These are phyloP conservation scores for Fraxinus greggii DNA, from an alignment of 305 asterid species.

Conservation along the genomic window DNA sequence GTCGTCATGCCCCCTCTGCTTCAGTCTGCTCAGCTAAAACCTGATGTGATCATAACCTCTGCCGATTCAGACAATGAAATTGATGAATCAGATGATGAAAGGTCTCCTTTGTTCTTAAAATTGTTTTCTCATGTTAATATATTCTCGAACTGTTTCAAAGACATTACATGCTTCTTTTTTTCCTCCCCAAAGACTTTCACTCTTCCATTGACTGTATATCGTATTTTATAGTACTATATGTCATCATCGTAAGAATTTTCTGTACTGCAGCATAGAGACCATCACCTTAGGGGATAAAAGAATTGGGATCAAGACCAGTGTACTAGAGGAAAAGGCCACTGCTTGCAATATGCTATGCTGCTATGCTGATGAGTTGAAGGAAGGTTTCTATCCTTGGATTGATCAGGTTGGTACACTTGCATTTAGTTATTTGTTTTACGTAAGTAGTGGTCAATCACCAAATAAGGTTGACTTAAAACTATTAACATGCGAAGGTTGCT, in stretches of 20 bases:
- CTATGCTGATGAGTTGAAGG: constrained; percentile 96
- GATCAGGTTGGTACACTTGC: constrained; percentile 68
- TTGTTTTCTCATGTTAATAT: neutral
- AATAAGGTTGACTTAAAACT: neutral
- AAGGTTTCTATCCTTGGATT: constrained; percentile 96
- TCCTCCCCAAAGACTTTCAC: neutral
- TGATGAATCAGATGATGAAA: constrained; percentile 93
- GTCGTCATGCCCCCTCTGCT: constrained; percentile 99
- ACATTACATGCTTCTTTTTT: neutral
- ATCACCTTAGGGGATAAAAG: constrained; percentile 94
- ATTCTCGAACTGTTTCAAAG: neutral
- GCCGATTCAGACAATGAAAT: constrained; percentile 88
- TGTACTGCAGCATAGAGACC: constrained; percentile 82
- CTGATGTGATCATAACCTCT: constrained; percentile 88
- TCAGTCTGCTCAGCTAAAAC: constrained; percentile 96
- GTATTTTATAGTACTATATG: neutral
- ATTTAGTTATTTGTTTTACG: neutral
- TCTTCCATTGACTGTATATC: neutral
- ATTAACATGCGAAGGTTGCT: constrained; percentile 63
- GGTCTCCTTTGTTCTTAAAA: constrained; percentile 49
- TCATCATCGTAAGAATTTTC: constrained; percentile 8
- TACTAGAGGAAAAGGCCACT: constrained; percentile 95
- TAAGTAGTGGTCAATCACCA: neutral
- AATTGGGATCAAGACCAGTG: constrained; percentile 92
- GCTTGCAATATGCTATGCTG: constrained; percentile 98